Conservation (phyloP, 2,329 filamentous ascomycete species). For the Teratosphaeria zuluensis region DNA sequence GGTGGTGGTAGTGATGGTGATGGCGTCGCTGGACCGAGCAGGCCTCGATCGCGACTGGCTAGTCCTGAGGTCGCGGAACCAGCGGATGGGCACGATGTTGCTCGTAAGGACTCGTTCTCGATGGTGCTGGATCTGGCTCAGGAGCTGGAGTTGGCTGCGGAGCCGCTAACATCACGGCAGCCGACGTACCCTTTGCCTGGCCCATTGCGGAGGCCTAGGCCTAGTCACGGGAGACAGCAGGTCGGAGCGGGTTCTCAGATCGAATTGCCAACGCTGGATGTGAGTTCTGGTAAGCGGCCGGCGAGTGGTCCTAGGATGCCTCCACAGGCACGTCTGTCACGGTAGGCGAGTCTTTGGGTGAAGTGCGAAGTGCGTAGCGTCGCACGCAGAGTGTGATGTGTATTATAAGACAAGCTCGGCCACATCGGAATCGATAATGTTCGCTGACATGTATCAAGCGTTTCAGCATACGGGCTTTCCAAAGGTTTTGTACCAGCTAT, state of each 20-base stretch:
- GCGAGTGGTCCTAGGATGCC: neutral
- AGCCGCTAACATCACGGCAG: neutral
- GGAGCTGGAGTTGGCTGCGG: neutral
- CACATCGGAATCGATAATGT: no score
- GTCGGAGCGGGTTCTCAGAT: neutral
- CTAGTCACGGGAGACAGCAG: neutral
- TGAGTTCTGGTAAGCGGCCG: neutral
- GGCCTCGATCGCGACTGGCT: neutral
- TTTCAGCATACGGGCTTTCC: no score
- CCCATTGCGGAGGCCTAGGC: neutral
- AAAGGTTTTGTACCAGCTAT: no score
- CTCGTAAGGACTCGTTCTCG: neutral
- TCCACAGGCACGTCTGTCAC: neutral
- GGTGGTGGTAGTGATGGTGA: neutral
- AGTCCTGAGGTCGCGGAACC: neutral
- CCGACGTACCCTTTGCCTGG: neutral
- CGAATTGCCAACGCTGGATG: neutral
- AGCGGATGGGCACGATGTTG: neutral
- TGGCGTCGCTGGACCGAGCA: neutral
- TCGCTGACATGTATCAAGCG: no score
- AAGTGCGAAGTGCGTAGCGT: neutral
- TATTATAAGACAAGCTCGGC: neutral
- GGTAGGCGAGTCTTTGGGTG: no score
- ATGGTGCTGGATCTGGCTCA: neutral
- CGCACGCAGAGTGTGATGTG: neutral